These are phyloP conservation scores for Suhomyces sp. DNA, from an alignment of 805 yeast genomes.

Conservation along the genomic window DNA sequence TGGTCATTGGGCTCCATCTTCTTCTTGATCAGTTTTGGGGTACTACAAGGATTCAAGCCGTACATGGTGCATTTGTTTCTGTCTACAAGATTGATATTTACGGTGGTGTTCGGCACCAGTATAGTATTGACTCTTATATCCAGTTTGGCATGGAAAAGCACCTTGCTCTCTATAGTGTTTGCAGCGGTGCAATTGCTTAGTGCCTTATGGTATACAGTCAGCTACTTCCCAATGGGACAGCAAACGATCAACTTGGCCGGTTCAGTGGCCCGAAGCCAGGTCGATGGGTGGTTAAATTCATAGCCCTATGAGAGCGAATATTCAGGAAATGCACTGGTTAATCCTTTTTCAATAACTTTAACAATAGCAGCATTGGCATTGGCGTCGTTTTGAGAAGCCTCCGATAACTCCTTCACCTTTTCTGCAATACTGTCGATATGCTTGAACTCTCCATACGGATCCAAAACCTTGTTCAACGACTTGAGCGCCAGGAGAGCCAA, in stretches of 20 bases:
- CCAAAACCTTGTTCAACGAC: conserved; percentile 39
- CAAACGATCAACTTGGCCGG: conserved; percentile 43
- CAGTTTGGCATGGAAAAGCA: conserved; percentile 35
- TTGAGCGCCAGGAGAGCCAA: conserved; percentile 45
- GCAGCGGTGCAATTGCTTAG: conserved; percentile 39
- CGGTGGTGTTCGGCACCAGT: conserved; percentile 36
- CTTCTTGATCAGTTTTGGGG: conserved; percentile 46
- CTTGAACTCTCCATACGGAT: conserved; percentile 16
- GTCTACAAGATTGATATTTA: conserved; percentile 39
- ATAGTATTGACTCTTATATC: conserved; percentile 39
- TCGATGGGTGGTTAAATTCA: conserved; percentile 38
- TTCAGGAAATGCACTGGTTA: conserved; percentile 33
- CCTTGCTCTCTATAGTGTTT: conserved; percentile 38
- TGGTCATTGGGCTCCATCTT: conserved; percentile 47
- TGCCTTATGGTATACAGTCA: conserved; percentile 45
- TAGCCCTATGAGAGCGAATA: conserved; percentile 7
- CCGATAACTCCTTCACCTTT: conserved; percentile 30
- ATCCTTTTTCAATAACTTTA: conserved; percentile 39
- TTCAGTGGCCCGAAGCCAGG: conserved; percentile 42
- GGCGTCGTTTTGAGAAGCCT: conserved; percentile 31
- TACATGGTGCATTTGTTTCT: conserved; percentile 40
- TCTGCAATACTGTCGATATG: conserved; percentile 22
- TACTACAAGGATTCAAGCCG: conserved; percentile 40
- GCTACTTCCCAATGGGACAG: conserved; percentile 47
- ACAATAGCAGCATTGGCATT: conserved; percentile 45